phyloP scores from a whole-genome alignment of 495 filamentous ascomycete species.

The Poronia punctata region DNA sequence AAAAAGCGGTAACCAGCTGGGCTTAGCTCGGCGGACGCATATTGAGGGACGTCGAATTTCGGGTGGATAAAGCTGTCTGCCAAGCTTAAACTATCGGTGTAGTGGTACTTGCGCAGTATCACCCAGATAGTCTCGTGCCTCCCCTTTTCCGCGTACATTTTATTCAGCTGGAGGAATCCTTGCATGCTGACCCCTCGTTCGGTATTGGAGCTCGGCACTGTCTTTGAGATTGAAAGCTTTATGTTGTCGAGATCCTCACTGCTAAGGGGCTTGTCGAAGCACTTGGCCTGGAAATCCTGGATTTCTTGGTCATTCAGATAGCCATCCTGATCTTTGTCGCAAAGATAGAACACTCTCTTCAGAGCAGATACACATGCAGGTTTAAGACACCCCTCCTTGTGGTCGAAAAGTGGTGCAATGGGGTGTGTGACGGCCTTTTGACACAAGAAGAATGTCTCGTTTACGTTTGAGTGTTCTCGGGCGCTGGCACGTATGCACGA shows the following conservation, averaged over 20 bases:
- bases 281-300: constrained; percentile 80
- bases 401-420: constrained; percentile 91
- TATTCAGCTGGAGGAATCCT: constrained; percentile 86
- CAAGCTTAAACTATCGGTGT: constrained; percentile 86
- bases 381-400: constrained; percentile 85
- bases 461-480: constrained; percentile 89
- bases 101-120: constrained; percentile 90
- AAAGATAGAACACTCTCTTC: constrained; percentile 87
- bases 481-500: constrained; percentile 95
- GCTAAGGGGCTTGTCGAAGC: constrained; percentile 77
- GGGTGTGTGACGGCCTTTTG: constrained; percentile 98
- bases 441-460: constrained; percentile 94
- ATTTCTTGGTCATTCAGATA: constrained; percentile 86
- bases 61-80: constrained; percentile 89
- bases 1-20: constrained; percentile 96
- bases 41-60: constrained; percentile 86
- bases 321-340: constrained; percentile 95
- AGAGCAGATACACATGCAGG: constrained; percentile 79
- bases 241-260: constrained; percentile 78
- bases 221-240: constrained; percentile 72
- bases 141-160: constrained; percentile 92
- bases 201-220: constrained; percentile 52
- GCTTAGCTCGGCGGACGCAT: constrained; percentile 86
- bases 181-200: constrained; percentile 68
- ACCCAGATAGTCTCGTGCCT: constrained; percentile 99